Percentiles rank a stretch among this genome's conserved stretches.
Conservation (phyloP, 306 rosid genomes). For the Trifolium fragiferum region DNA sequence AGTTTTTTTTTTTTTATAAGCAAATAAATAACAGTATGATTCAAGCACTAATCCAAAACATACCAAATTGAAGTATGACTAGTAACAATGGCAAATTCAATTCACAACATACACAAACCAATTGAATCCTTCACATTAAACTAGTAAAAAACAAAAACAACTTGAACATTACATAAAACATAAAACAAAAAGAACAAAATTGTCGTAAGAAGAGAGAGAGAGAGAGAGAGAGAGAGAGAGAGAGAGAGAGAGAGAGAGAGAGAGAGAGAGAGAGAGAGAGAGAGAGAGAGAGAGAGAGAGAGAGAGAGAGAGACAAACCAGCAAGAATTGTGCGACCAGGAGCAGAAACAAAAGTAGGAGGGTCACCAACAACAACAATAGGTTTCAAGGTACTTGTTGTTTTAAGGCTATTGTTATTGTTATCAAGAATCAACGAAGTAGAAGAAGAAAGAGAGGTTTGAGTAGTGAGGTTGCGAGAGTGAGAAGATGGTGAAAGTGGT, state of each 20-base stretch:
- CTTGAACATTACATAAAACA: neutral
- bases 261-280: neutral
- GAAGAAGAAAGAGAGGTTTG: slow-evolving; percentile 45
- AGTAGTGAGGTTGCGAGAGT: slow-evolving; percentile 53
- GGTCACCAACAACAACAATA: slow-evolving; percentile 77
- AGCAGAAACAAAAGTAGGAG: slow-evolving; percentile 91
- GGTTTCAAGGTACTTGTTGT: slow-evolving; percentile 57
- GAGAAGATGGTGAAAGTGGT: slow-evolving; percentile 61
- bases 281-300: neutral
- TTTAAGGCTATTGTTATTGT: slow-evolving; percentile 25
- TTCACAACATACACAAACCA: neutral
- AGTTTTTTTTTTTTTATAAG: no score
- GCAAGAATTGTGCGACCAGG: slow-evolving; percentile 95
- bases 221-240: neutral
- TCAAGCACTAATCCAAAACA: slow-evolving; percentile 21
- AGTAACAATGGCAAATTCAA: slow-evolving; percentile 7
- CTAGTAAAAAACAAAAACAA: slow-evolving; percentile 8
- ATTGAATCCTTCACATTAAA: neutral
- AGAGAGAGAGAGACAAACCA: slow-evolving; percentile 53
- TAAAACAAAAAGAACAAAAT: neutral
- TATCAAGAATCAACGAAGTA: slow-evolving; percentile 52
- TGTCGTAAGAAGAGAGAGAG: neutral
- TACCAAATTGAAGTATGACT: neutral
- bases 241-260: slow-evolving; percentile 1
- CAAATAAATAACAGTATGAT: slow-evolving; percentile 6